Percentiles rank a stretch among this genome's conserved stretches.
phyloP scores from a whole-genome alignment of 78 protist genomes.

The slime mould (Dictyostelium discoideum) region dicty_2.7 NC_007088.5:1866001-1866500 shows the following conservation, averaged over 20 bases:
- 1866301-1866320: conserved; percentile 96
- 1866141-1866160: conserved; percentile 82
- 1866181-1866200: conserved; percentile 27
- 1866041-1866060: not conserved
- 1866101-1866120: not conserved
- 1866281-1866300: conserved; percentile 90
- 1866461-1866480: conserved; percentile 79
- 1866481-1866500: conserved; percentile 23
- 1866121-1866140: conserved; percentile 72
- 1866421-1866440: conserved; percentile 52
- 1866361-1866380: not conserved
- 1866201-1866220: conserved; percentile 22
- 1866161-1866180: conserved; percentile 43
- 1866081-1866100: not conserved
- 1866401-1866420: conserved; percentile 81
- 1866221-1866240: conserved; percentile 89
- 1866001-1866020: not conserved
- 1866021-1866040: conserved; percentile 24
- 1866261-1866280: conserved; percentile 74
- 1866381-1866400: conserved; percentile 92
- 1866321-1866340: conserved; percentile 97
- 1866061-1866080: not conserved
- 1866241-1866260: conserved; percentile 76
- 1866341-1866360: conserved; percentile 78
- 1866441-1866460: conserved; percentile 1